Percentiles rank a stretch among this genome's conserved stretches.
These are phyloP conservation scores for Aspergillus hancockii DNA, from an alignment of 495 filamentous ascomycete genomes.

Conservation along the genomic window DNA sequence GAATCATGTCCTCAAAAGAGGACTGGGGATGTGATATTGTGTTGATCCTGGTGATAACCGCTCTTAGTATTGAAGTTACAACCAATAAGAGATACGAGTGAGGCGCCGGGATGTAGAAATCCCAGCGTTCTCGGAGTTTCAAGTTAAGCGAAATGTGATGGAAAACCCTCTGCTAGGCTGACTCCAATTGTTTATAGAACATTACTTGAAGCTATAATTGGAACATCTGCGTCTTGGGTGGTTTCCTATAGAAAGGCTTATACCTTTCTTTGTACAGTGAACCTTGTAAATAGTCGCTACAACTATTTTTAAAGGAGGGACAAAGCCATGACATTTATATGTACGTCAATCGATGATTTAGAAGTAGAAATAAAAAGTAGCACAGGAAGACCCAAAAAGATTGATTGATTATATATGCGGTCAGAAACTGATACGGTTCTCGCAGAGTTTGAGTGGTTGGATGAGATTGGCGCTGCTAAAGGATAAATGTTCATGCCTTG, in stretches of 20 bases:
- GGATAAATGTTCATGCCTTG: too few species aligned
- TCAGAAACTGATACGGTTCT: too few species aligned
- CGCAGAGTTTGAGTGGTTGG: too few species aligned
- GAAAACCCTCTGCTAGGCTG: background rate
- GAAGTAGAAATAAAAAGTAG: background rate
- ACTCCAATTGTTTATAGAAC: background rate
- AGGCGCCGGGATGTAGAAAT: background rate
- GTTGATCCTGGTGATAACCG: slow-evolving; percentile 19
- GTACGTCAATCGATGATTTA: background rate
- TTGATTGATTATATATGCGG: background rate
- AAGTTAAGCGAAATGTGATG: background rate
- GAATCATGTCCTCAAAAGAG: slow-evolving; percentile 14
- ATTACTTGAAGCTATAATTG: background rate
- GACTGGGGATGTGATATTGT: slow-evolving; percentile 22
- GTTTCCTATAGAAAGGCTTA: background rate
- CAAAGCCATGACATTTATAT: background rate
- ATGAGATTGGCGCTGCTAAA: too few species aligned
- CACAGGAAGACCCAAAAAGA: background rate
- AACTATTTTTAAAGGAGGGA: background rate
- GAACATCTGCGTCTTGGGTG: background rate
- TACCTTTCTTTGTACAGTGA: background rate
- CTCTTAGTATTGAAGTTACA: slow-evolving; percentile 14
- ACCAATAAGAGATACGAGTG: slow-evolving; percentile 2
- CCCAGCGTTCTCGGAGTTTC: slow-evolving; percentile 1
- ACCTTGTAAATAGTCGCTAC: background rate